phyloP scores from a whole-genome alignment of 805 yeast species.

The Helenozyma rhizophorensis region DNA sequence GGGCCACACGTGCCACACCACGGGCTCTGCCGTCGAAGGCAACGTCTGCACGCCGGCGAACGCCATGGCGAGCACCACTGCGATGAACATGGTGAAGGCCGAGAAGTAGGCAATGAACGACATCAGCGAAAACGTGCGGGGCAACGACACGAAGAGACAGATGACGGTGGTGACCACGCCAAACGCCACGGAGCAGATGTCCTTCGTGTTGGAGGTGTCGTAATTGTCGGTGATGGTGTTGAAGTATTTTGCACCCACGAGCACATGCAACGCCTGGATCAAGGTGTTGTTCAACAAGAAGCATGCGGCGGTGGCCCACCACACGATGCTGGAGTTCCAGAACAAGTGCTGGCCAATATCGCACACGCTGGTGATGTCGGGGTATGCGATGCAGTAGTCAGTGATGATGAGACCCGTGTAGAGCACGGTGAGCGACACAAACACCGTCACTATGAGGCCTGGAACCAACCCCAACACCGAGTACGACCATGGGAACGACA shows the following conservation, averaged over 20 bases:
- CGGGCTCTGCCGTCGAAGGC: slow-evolving; percentile 38
- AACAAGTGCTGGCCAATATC: slow-evolving; percentile 57
- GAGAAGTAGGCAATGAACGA: slow-evolving; percentile 49
- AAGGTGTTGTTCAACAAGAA: slow-evolving; percentile 53
- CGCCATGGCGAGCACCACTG: slow-evolving; percentile 48
- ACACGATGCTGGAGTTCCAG: slow-evolving; percentile 47
- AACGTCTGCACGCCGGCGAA: slow-evolving; percentile 48
- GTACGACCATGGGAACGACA: slow-evolving; percentile 66
- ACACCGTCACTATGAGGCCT: slow-evolving; percentile 50
- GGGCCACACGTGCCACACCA: slow-evolving; percentile 40
- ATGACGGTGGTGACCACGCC: slow-evolving; percentile 45
- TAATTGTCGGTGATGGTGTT: slow-evolving; percentile 48
- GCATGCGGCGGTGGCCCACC: slow-evolving; percentile 55
- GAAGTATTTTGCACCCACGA: slow-evolving; percentile 56
- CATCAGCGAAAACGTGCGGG: slow-evolving; percentile 53
- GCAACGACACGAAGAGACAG: slow-evolving; percentile 50
- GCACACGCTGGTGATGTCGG: slow-evolving; percentile 48
- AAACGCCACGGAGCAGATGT: slow-evolving; percentile 49
- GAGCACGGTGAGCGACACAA: slow-evolving; percentile 46
- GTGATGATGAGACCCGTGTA: slow-evolving; percentile 55
- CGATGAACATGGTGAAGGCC: slow-evolving; percentile 54
- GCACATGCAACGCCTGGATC: slow-evolving; percentile 55
- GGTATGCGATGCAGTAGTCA: slow-evolving; percentile 52
- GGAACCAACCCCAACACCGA: slow-evolving; percentile 57
- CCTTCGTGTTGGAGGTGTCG: slow-evolving; percentile 14